Percentiles rank a stretch among this genome's conserved stretches.
Evolutionary conservation across 176 grass and related monocot species (phyloP).

Genomic region (Avena sativa): DNA sequence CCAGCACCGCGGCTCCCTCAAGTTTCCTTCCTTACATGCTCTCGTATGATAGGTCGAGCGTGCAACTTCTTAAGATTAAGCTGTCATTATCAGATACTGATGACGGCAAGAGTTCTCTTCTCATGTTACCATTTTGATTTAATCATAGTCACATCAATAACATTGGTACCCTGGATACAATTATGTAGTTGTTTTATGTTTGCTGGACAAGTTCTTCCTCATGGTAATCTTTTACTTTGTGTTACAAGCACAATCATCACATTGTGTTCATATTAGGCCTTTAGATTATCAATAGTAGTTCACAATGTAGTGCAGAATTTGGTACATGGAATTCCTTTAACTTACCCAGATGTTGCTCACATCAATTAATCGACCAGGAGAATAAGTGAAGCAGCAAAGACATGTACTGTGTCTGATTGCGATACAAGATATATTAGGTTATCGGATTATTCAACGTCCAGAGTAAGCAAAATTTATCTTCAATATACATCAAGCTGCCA

Average conservation of each 20-base stretch:
- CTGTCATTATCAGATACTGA: background rate
- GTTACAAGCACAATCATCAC: background rate
- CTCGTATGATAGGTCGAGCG: slow-evolving; percentile 74
- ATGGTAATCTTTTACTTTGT: background rate
- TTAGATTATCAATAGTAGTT: background rate
- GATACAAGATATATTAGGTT: slow-evolving; percentile 21
- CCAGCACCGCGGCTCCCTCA: slow-evolving; percentile 39
- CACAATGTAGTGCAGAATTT: background rate
- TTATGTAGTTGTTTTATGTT: background rate
- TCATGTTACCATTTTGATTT: background rate
- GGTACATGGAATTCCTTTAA: background rate
- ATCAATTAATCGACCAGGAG: background rate
- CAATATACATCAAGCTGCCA: slow-evolving; percentile 34
- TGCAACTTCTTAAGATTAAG: slow-evolving; percentile 70
- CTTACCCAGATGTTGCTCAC: background rate
- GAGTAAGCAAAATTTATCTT: slow-evolving; percentile 20
- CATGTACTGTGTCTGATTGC: background rate
- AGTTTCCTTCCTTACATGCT: slow-evolving; percentile 80
- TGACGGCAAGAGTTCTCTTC: background rate
- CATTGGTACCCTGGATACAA: background rate
- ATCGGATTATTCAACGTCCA: slow-evolving; percentile 8
- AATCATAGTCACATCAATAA: background rate
- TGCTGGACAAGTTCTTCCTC: background rate
- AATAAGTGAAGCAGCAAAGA: background rate
- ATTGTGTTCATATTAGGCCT: background rate